Conservation (phyloP, 1,284 basidiomycete species). For the Cystobasidium pallidum region DNA sequence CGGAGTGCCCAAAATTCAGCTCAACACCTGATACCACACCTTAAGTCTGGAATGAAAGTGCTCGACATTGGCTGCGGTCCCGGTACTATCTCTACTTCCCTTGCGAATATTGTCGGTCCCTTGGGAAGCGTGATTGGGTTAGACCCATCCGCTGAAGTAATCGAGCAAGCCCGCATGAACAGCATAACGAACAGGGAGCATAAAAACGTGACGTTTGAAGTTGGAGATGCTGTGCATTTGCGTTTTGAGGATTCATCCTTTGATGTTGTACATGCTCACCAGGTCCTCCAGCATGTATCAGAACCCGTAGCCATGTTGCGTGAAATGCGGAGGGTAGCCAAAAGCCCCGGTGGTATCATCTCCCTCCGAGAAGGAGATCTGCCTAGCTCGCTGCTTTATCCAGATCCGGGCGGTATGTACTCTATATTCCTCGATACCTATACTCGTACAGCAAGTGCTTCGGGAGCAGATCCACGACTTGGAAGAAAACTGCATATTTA, state of each 20-base stretch:
- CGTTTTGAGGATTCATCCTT: conserved; percentile 46
- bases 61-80: conserved; percentile 51
- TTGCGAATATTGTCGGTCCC: conserved; percentile 41
- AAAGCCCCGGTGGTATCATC: conserved; percentile 59
- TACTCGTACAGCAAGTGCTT: conserved; percentile 24
- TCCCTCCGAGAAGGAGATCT: conserved; percentile 59
- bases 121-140: conserved; percentile 46
- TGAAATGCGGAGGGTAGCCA: conserved; percentile 61
- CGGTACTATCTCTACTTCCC: conserved; percentile 48
- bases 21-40: conserved; percentile 29
- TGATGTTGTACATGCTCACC: conserved; percentile 61
- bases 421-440: conserved; percentile 27
- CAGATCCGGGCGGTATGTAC: conserved; percentile 4
- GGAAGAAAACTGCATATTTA: conserved; percentile 33
- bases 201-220: conserved; percentile 44
- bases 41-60: conserved; percentile 19
- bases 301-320: conserved; percentile 58
- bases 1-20: conserved; percentile 36
- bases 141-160: conserved; percentile 44
- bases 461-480: conserved; percentile 46
- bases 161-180: conserved; percentile 28
- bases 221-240: conserved; percentile 43
- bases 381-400: conserved; percentile 33
- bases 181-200: background rate
- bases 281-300: conserved; percentile 60